Conservation (phyloP, 1,284 basidiomycete species). For the Microbotryomycetes sp. region DNA sequence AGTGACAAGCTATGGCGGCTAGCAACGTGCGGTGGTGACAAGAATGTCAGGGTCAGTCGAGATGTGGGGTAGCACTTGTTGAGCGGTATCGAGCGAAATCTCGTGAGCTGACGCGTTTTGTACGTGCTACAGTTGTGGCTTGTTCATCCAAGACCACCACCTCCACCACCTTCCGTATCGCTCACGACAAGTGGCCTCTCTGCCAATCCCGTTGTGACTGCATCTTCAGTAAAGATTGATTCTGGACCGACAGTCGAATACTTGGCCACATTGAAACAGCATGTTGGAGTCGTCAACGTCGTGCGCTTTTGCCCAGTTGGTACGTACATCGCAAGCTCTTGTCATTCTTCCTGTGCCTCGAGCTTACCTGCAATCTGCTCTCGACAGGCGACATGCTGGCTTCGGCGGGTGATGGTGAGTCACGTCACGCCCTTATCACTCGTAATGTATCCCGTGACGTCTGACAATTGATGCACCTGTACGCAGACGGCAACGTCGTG, state of each 20-base stretch:
- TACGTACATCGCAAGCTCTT: slow-evolving; percentile 42
- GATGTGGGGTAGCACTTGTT: too few species aligned
- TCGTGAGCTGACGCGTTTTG: neutral
- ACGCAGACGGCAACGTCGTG: slow-evolving; percentile 87
- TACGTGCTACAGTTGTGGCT: slow-evolving; percentile 69
- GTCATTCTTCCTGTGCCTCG: slow-evolving; percentile 6
- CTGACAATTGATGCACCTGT: too few species aligned
- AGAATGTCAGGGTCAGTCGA: slow-evolving; percentile 79
- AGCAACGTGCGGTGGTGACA: slow-evolving; percentile 94
- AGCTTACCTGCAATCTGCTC: neutral
- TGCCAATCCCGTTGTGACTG: neutral
- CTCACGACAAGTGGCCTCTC: neutral
- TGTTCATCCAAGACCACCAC: slow-evolving; percentile 81
- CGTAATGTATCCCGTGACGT: too few species aligned
- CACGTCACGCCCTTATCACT: neutral
- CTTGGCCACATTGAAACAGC: slow-evolving; percentile 83
- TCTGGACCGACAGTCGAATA: slow-evolving; percentile 79
- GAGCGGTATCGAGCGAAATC: neutral
- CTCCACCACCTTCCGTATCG: slow-evolving; percentile 39
- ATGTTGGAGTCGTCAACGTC: slow-evolving; percentile 93
- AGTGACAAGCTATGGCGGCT: slow-evolving; percentile 64
- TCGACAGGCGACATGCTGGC: slow-evolving; percentile 74
- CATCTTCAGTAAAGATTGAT: neutral
- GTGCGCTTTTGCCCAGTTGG: slow-evolving; percentile 94
- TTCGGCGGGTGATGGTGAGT: slow-evolving; percentile 85